Conservation (phyloP, 169 alveolate genomes). For the Toxoplasma gondii region DNA sequence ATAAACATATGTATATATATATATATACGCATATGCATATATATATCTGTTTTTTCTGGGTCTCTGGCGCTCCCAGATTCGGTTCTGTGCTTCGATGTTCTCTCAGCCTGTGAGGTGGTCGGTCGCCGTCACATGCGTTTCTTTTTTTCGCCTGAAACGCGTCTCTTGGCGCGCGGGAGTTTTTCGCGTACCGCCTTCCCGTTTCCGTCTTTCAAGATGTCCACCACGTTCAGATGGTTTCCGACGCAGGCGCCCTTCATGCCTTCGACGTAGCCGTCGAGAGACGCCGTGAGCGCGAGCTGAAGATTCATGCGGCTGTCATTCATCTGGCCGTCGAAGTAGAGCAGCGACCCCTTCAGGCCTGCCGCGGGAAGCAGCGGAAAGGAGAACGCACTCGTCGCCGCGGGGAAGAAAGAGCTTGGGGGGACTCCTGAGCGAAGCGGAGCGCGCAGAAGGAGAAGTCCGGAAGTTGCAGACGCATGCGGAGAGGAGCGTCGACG, state of each 20-base stretch:
- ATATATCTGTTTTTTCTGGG: no score
- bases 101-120: no score
- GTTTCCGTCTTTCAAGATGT: slow-evolving; percentile 78
- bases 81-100: no score
- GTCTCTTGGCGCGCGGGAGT: no score
- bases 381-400: slow-evolving; percentile 67
- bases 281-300: slow-evolving; percentile 87
- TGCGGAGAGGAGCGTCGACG: no score
- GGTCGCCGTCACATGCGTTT: no score
- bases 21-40: background rate
- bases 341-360: slow-evolving; percentile 83
- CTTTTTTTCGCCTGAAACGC: no score
- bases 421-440: slow-evolving; percentile 76
- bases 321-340: slow-evolving; percentile 92
- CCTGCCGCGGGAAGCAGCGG: slow-evolving; percentile 79
- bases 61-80: no score
- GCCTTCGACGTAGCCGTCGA: slow-evolving; percentile 85
- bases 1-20: background rate
- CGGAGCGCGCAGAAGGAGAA: background rate
- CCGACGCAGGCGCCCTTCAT: slow-evolving; percentile 88
- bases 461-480: background rate
- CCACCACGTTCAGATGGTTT: slow-evolving; percentile 86
- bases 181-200: slow-evolving; percentile 75
- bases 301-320: slow-evolving; percentile 90
- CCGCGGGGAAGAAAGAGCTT: slow-evolving; percentile 76